phyloP scores from a whole-genome alignment of 169 alveolate genomes.

The Theileria parva region DNA sequence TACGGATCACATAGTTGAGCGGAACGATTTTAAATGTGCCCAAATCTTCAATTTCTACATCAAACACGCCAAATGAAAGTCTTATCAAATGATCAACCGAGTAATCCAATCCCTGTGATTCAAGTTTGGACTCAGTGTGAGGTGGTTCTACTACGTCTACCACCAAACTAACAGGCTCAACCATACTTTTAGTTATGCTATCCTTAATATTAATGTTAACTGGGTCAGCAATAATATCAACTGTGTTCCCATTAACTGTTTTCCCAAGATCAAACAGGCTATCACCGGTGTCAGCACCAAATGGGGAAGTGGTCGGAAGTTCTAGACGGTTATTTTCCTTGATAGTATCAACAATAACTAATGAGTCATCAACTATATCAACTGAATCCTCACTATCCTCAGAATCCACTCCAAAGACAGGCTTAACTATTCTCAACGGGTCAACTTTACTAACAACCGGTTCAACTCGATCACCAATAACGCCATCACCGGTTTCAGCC shows the following conservation, averaged over 20 bases:
- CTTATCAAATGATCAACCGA: not conserved
- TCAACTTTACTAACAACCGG: too few species aligned
- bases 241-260: too few species aligned
- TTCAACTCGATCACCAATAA: too few species aligned
- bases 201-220: not conserved
- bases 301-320: too few species aligned
- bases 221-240: too few species aligned
- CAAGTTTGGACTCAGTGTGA: not conserved
- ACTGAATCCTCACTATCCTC: not conserved
- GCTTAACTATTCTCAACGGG: too few species aligned
- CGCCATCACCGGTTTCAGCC: not conserved
- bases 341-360: too few species aligned
- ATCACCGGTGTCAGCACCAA: too few species aligned
- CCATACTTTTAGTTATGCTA: not conserved
- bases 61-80: not conserved
- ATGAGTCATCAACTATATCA: too few species aligned
- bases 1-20: slow-evolving; percentile 5
- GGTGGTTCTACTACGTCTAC: not conserved
- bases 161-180: not conserved
- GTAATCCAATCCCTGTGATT: not conserved
- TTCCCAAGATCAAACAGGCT: too few species aligned
- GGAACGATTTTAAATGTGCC: slow-evolving; percentile 32
- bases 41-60: slow-evolving; percentile 3
- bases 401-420: too few species aligned
- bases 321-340: too few species aligned